These are phyloP conservation scores for Oldenlandia corymbosa DNA, from an alignment of 257 asterid species.

Conservation along the genomic window DNA sequence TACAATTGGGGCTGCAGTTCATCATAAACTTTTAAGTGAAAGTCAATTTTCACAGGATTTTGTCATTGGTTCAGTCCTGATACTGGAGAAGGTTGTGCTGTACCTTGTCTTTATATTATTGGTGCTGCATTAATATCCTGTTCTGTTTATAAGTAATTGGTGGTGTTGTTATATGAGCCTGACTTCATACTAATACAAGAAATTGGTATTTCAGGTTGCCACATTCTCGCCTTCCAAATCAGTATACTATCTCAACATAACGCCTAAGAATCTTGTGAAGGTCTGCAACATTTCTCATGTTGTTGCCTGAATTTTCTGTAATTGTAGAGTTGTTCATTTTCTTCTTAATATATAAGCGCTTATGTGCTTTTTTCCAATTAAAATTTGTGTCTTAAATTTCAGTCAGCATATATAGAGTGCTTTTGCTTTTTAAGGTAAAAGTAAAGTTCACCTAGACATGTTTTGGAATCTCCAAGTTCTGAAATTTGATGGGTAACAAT, in stretches of 20 bases:
- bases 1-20: conserved; percentile 70
- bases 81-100: conserved; percentile 77
- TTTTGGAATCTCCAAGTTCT: background rate
- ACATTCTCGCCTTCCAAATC: conserved; percentile 60
- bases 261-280: conserved; percentile 26
- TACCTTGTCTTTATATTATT: conserved; percentile 13
- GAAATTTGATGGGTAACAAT: background rate
- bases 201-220: conserved; percentile 62
- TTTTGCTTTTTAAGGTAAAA: background rate
- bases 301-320: background rate
- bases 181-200: conserved; percentile 12
- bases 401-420: no score
- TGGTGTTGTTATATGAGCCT: background rate
- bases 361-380: background rate
- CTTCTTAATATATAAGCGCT: background rate
- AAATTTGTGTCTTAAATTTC: background rate
- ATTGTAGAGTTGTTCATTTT: background rate
- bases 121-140: background rate
- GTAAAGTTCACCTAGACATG: background rate
- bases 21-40: conserved; percentile 62
- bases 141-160: background rate
- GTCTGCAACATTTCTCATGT: background rate
- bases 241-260: conserved; percentile 69
- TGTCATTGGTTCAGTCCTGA: conserved; percentile 57
- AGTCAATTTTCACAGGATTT: conserved; percentile 53